Evolutionary conservation across 179 eudicot species (phyloP), one percentile per base, ranked within the genome.

Genomic region (Pouteria campechiana): DNA sequence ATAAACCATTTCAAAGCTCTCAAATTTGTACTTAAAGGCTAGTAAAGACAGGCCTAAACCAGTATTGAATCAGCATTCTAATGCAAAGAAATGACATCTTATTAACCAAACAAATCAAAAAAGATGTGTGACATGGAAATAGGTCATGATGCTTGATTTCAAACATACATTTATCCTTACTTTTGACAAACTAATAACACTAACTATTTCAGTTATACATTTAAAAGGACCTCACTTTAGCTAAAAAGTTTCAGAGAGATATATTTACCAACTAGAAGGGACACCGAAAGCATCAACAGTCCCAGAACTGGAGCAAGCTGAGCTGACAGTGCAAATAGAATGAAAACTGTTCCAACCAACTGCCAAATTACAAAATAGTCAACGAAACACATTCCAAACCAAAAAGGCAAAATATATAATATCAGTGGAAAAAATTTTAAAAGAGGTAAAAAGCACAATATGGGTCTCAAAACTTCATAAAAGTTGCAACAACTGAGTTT

Each of bases 301-400:
- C 84, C 95, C 59, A 90, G 58, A 40, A 86, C 61, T 41, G 98
- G 98, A 19, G 95, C 98, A 37, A 90, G 90, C 58, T 76, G 80
- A 29, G 93, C 80, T 52, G 98, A 83, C 36, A 90, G 78, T 50
- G 67, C 66, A 63, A 79, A 90, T 50, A 90, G 65, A 45, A 90
- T 70, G 68, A 74, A 70, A 15, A 90, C 36, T 35, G 95, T 90
- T 53, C 98, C 98, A 50, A 79, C 32, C 38, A 89, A 84, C 97
- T 89, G 77, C 61, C 72, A 69, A n/a, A n/a, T n/a, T n/a, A n/a
- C n/a, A n/a, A 50, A 37, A 52, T 50, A 29, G 41, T 36, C 20
- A 44, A 60, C 32, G 25, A 32, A 38, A 41, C 6, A 27, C 11
- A 35, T 37, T 41, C 36, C 40, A 20, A 14, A n/a, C n/a, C n/a